These are phyloP conservation scores for Geum urbanum DNA, from an alignment of 306 rosid species.

Conservation along the genomic window DNA sequence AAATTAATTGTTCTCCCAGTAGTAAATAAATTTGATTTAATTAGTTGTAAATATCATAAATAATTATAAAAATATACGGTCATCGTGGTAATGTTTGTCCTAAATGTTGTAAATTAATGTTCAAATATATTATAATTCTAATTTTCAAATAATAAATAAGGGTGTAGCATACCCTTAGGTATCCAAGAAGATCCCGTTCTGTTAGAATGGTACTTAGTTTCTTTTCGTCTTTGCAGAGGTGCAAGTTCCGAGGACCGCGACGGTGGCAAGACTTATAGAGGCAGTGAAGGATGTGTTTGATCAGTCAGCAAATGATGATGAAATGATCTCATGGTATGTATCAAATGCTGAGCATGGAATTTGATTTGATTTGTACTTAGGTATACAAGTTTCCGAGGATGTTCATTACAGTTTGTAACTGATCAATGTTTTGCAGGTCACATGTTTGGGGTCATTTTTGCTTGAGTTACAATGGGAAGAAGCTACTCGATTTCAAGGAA, in stretches of 20 bases:
- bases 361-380: neutral
- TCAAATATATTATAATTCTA: no score
- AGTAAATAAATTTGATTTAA: no score
- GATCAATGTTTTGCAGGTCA: slow-evolving; percentile 29
- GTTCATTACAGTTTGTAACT: neutral
- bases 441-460: slow-evolving; percentile 57
- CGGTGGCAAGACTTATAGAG: slow-evolving; percentile 41
- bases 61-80: no score
- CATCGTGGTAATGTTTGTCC: no score
- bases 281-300: slow-evolving; percentile 47
- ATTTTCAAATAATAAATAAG: no score
- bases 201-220: neutral
- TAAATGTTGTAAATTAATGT: no score
- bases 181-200: neutral
- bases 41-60: no score
- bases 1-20: no score
- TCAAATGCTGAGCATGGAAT: neutral
- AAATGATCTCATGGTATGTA: slow-evolving; percentile 43
- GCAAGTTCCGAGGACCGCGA: slow-evolving; percentile 33
- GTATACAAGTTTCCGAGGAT: neutral
- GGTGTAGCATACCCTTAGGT: no score
- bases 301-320: slow-evolving; percentile 18
- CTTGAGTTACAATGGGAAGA: slow-evolving; percentile 36
- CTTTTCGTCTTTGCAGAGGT: slow-evolving; percentile 26
- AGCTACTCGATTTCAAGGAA: slow-evolving; percentile 37